phyloP scores from a whole-genome alignment of 2,329 filamentous ascomycete genomes.

The Xylaria sp. region DNA sequence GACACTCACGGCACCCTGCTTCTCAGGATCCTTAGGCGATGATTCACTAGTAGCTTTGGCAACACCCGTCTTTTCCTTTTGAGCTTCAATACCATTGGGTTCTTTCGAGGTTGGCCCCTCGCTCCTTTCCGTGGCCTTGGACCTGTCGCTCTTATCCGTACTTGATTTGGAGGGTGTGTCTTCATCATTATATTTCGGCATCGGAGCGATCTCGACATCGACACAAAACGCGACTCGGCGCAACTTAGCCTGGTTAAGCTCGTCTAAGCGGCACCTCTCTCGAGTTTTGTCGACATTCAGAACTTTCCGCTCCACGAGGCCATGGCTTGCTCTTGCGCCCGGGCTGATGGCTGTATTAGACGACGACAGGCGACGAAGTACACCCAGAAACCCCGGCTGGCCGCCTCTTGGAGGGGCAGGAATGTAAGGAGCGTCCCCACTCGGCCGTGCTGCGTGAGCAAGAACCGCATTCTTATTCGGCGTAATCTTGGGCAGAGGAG shows the following conservation, averaged over 20 bases:
- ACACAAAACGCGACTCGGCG: conserved; percentile 94
- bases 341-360: conserved; percentile 64
- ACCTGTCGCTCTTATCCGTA: conserved; percentile 69
- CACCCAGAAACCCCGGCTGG: conserved; percentile 80
- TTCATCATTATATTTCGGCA: conserved; percentile 79
- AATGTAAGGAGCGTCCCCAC: conserved; percentile 74
- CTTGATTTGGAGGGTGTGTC: conserved; percentile 62
- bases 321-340: conserved; percentile 66
- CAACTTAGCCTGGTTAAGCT: conserved; percentile 83
- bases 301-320: conserved; percentile 80
- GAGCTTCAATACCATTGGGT: conserved; percentile 68
- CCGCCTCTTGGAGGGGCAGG: conserved; percentile 77
- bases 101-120: conserved; percentile 81
- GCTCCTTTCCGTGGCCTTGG: conserved; percentile 73
- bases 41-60: conserved; percentile 57
- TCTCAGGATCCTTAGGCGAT: conserved; percentile 55
- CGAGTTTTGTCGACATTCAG: conserved; percentile 87
- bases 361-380: conserved; percentile 84
- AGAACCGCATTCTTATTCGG: conserved; percentile 69
- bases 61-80: conserved; percentile 61
- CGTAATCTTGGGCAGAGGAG: conserved; percentile 60
- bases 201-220: conserved; percentile 94
- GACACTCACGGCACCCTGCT: conserved; percentile 48
- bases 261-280: conserved; percentile 80
- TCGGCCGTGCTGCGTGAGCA: conserved; percentile 64